phyloP scores from a whole-genome alignment of 2,329 filamentous ascomycete species.

The Exophiala alcalophila region DNA sequence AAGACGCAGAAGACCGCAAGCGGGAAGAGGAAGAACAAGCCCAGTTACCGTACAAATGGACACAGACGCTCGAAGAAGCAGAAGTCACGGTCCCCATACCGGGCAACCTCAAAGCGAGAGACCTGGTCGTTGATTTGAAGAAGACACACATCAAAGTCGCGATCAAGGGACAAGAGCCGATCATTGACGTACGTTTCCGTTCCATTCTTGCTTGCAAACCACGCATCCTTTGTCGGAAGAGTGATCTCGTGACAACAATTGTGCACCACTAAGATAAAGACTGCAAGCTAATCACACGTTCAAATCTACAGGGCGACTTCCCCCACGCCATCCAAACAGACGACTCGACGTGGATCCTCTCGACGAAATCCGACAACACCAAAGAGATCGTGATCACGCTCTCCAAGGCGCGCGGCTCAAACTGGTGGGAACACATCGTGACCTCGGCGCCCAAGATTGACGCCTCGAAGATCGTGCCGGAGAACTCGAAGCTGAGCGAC shows the following conservation, averaged over 20 bases:
- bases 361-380: slow-evolving; percentile 56
- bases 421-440: slow-evolving; percentile 96
- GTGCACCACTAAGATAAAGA: slow-evolving; percentile 6
- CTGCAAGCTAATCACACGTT: slow-evolving; percentile 11
- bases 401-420: slow-evolving; percentile 93
- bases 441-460: slow-evolving; percentile 87
- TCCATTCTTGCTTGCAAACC: too few species aligned
- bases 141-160: slow-evolving; percentile 74
- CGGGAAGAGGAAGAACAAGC: slow-evolving; percentile 85
- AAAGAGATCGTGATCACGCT: slow-evolving; percentile 86
- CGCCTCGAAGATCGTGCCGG: slow-evolving; percentile 89
- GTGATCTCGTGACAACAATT: too few species aligned
- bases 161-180: slow-evolving; percentile 81
- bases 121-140: slow-evolving; percentile 79
- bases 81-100: slow-evolving; percentile 77
- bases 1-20: slow-evolving; percentile 59
- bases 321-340: slow-evolving; percentile 75
- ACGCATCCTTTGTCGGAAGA: too few species aligned
- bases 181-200: slow-evolving; percentile 73
- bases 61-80: slow-evolving; percentile 83
- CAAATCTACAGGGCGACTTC: slow-evolving; percentile 66
- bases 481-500: slow-evolving; percentile 86
- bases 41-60: slow-evolving; percentile 94
- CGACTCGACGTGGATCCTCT: slow-evolving; percentile 92
- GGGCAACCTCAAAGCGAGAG: slow-evolving; percentile 76